A percentile compares a stretch with the other conserved stretches of the same genome.
These are phyloP conservation scores for Ambrosia hybrid DNA, from an alignment of 140 eudicot species.

Conservation along the genomic window DNA sequence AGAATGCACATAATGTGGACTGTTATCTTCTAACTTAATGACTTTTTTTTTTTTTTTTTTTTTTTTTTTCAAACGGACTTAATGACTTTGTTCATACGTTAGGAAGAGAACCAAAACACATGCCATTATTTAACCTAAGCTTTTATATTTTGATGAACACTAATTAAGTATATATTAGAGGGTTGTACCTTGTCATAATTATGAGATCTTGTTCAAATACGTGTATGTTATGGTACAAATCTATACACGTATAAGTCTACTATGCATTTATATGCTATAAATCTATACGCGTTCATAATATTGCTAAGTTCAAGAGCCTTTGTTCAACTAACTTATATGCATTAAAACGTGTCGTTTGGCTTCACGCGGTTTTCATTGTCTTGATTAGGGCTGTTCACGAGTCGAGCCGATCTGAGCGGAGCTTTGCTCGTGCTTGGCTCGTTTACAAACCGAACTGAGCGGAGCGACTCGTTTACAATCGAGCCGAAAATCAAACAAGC, in stretches of 20 bases:
- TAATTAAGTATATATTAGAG: not conserved
- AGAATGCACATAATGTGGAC: conserved; percentile 19
- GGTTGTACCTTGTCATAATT: not conserved
- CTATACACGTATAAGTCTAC: not conserved
- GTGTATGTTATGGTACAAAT: not conserved
- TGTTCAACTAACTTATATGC: not conserved
- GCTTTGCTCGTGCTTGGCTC: too few relatives aligned
- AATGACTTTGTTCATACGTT: conserved; percentile 1
- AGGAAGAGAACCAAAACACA: conserved; percentile 15
- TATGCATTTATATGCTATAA: too few relatives aligned
- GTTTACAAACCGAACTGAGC: too few relatives aligned
- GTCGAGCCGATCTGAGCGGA: too few relatives aligned
- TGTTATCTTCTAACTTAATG: not conserved
- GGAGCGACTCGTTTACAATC: too few relatives aligned
- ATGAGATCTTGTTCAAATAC: not conserved
- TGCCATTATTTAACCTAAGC: not conserved
- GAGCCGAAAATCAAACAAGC: too few relatives aligned
- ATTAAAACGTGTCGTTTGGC: not conserved
- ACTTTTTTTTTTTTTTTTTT: too few relatives aligned
- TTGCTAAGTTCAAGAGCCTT: not conserved
- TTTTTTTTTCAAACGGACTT: not conserved
- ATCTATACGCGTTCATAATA: not conserved
- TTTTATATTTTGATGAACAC: not conserved
- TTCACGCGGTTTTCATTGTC: not conserved
- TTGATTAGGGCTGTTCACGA: not conserved